Percentiles rank a stretch among this genome's conserved stretches.
Evolutionary conservation across 2,329 filamentous ascomycete species (phyloP).

Genomic region (Colletotrichum navitas): DNA sequence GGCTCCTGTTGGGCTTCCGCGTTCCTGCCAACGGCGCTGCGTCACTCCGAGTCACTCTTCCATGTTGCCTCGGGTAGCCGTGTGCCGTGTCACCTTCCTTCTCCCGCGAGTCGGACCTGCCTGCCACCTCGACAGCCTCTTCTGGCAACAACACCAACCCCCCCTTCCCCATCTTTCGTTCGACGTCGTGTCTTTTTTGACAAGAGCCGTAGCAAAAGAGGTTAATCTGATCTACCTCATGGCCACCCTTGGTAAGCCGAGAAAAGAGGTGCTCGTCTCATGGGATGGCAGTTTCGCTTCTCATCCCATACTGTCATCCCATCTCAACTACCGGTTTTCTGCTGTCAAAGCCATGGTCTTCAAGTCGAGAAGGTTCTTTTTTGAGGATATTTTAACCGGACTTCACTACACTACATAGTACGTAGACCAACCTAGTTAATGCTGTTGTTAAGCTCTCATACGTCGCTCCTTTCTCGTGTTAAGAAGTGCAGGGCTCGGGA

Average conservation of each 20-base stretch:
- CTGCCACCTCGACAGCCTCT: background rate
- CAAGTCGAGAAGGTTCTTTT: slow-evolving; percentile 15
- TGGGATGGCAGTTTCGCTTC: slow-evolving; percentile 33
- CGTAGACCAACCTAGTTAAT: background rate
- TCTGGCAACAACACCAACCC: background rate
- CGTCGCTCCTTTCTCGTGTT: no score
- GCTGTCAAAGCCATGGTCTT: background rate
- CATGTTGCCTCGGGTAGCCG: background rate
- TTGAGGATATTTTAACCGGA: background rate
- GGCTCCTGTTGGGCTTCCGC: background rate
- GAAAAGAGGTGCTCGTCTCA: slow-evolving; percentile 20
- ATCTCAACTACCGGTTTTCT: slow-evolving; percentile 8
- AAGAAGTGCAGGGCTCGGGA: background rate
- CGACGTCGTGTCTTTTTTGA: background rate
- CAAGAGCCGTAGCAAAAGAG: slow-evolving; percentile 20
- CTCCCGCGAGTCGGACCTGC: background rate
- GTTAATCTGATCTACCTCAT: slow-evolving; percentile 37
- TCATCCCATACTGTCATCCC: slow-evolving; percentile 15
- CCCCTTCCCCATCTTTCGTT: background rate
- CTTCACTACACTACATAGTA: no score
- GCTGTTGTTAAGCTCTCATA: slow-evolving; percentile 3
- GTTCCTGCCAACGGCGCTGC: slow-evolving; percentile 18
- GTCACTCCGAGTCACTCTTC: slow-evolving; percentile 11
- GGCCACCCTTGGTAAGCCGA: slow-evolving; percentile 8
- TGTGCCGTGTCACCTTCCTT: background rate